A percentile compares a stretch with the other conserved stretches of the same genome.
Evolutionary conservation across 2,329 filamentous ascomycete genomes (phyloP).

Genomic region (Aspergillus eucalypticola): DNA sequence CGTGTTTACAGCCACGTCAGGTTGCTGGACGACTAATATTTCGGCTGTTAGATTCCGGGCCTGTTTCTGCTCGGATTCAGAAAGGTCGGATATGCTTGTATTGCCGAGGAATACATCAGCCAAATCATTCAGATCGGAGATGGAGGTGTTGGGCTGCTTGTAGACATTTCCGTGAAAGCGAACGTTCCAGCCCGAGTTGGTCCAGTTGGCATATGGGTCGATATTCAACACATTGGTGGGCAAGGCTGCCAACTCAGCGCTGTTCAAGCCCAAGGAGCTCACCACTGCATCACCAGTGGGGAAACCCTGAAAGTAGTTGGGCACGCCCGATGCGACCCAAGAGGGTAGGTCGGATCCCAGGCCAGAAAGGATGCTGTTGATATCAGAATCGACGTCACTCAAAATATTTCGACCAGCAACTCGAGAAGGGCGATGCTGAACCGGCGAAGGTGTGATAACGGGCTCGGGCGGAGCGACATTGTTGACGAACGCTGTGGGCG

Average conservation of each 20-base stretch:
- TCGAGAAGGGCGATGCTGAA: neutral
- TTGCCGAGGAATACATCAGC: neutral
- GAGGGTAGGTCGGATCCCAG: slow-evolving; percentile 1
- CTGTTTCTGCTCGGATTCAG: neutral
- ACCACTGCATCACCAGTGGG: slow-evolving; percentile 1
- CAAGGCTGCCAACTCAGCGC: slow-evolving; percentile 1
- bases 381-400: slow-evolving; percentile 3
- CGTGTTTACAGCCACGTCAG: neutral
- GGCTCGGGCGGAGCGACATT: neutral
- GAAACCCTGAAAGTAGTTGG: slow-evolving; percentile 5
- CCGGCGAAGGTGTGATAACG: neutral
- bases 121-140: slow-evolving; percentile 2
- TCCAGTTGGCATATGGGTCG: slow-evolving; percentile 5
- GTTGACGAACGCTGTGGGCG: neutral
- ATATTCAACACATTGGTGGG: slow-evolving; percentile 2
- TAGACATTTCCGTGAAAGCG: slow-evolving; percentile 5
- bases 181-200: slow-evolving; percentile 1
- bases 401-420: neutral
- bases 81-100: neutral
- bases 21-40: neutral
- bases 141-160: slow-evolving; percentile 4
- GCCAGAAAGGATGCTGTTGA: neutral
- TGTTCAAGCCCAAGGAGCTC: slow-evolving; percentile 1
- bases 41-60: neutral
- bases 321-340: slow-evolving; percentile 2